A percentile compares a stretch with the other conserved stretches of the same genome.
These are phyloP conservation scores for Asterella californica DNA, from an alignment of 225 moss, liverwort and hornwort genomes.

Conservation along the genomic window DNA sequence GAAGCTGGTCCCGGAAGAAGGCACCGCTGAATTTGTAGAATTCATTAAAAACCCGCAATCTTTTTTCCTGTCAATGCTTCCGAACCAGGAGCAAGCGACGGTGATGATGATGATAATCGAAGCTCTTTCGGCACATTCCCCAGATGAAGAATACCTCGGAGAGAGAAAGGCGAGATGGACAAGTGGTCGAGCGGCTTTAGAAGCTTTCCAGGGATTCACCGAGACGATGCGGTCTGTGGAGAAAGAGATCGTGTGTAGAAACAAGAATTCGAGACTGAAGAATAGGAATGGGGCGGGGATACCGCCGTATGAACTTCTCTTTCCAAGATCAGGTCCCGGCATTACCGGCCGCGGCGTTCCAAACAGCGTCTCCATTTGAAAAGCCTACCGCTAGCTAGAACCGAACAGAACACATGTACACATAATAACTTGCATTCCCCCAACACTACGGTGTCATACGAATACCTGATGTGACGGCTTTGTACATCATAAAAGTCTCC, in stretches of 20 bases:
- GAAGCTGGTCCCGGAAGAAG: slow-evolving; percentile 47
- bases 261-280: slow-evolving; percentile 45
- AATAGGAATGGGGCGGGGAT: slow-evolving; percentile 60
- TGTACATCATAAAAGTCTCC: background rate
- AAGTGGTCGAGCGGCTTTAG: slow-evolving; percentile 42
- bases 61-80: slow-evolving; percentile 52
- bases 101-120: slow-evolving; percentile 66
- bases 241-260: slow-evolving; percentile 51
- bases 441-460: background rate
- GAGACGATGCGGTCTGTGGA: slow-evolving; percentile 50
- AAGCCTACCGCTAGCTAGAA: background rate
- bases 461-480: background rate
- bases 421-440: background rate
- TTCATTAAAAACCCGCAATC: slow-evolving; percentile 50
- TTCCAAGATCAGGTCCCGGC: slow-evolving; percentile 59
- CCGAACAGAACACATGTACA: background rate
- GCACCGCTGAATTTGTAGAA: slow-evolving; percentile 41
- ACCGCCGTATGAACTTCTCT: slow-evolving; percentile 60
- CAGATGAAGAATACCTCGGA: slow-evolving; percentile 55
- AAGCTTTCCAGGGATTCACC: slow-evolving; percentile 46
- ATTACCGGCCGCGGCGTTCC: slow-evolving; percentile 63
- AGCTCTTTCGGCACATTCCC: slow-evolving; percentile 60
- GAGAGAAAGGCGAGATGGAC: slow-evolving; percentile 58
- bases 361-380: slow-evolving; percentile 68
- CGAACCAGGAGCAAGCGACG: slow-evolving; percentile 60